Percentiles rank a stretch among this genome's conserved stretches.
Evolutionary conservation across 495 filamentous ascomycete species (phyloP).

Genomic region (Lindgomyces ingoldianus): DNA sequence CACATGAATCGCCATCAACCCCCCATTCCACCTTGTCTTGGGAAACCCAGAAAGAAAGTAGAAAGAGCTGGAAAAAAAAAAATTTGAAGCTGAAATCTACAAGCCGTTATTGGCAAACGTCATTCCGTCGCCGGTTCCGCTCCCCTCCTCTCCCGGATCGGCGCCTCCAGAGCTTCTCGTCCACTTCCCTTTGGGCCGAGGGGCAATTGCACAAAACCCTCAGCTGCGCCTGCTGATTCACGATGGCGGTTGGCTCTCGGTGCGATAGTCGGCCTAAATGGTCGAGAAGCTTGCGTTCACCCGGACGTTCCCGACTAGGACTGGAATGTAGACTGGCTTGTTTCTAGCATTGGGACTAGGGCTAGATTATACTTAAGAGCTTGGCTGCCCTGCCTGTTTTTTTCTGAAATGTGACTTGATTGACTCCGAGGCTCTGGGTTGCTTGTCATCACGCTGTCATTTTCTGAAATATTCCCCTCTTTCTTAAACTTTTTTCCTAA

Average conservation of each 20-base stretch:
- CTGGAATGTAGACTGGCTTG: constrained; percentile 18
- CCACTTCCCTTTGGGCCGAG: constrained; percentile 37
- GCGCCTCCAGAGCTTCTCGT: not conserved
- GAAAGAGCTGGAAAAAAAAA: not conserved
- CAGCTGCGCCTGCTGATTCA: not conserved
- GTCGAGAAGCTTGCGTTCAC: constrained; percentile 15
- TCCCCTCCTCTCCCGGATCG: constrained; percentile 13
- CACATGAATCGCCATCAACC: not conserved
- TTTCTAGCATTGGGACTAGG: constrained; percentile 12
- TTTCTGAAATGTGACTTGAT: too few relatives aligned
- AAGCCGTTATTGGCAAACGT: constrained; percentile 38
- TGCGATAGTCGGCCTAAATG: constrained; percentile 29
- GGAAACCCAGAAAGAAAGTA: not conserved
- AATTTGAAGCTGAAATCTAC: not conserved
- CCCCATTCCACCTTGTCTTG: too few relatives aligned
- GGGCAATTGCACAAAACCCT: constrained; percentile 11
- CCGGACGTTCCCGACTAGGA: constrained; percentile 21
- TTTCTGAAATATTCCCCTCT: not conserved
- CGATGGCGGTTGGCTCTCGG: constrained; percentile 11
- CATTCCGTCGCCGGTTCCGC: constrained; percentile 25
- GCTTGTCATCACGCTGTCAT: constrained; percentile 20
- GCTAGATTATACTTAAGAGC: constrained; percentile 26
- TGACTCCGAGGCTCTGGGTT: too few relatives aligned
- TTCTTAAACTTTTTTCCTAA: not conserved
- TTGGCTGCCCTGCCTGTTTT: constrained; percentile 17